A percentile compares a stretch with the other conserved stretches of the same genome.
These are phyloP conservation scores for Suaeda aralocaspica DNA, from an alignment of 148 eudicot genomes.

Conservation along the genomic window DNA sequence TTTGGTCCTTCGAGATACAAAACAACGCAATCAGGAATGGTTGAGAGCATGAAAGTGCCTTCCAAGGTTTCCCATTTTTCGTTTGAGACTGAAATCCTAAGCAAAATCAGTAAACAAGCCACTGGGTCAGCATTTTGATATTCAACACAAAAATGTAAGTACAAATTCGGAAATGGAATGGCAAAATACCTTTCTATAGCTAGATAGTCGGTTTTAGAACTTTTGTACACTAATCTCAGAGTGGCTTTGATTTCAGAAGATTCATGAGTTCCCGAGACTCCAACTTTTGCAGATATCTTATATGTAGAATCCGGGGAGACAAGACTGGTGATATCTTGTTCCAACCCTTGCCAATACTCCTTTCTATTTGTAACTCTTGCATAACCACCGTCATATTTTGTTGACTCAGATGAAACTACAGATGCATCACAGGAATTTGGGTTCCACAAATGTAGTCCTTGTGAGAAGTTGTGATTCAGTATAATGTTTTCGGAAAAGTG, in stretches of 20 bases:
- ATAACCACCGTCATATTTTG: conserved; percentile 33
- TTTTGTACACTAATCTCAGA: conserved; percentile 44
- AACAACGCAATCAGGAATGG: conserved; percentile 46
- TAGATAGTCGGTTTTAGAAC: conserved; percentile 42
- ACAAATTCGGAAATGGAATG: background rate
- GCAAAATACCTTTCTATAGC: conserved; percentile 48
- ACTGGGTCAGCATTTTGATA: conserved; percentile 5
- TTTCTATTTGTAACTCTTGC: conserved; percentile 59
- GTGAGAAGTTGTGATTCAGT: conserved; percentile 71
- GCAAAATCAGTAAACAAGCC: background rate
- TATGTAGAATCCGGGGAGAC: conserved; percentile 47
- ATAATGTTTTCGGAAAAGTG: conserved; percentile 42
- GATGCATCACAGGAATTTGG: conserved; percentile 64
- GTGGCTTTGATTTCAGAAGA: conserved; percentile 53
- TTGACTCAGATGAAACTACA: conserved; percentile 44
- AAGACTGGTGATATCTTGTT: conserved; percentile 70
- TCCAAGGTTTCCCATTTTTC: conserved; percentile 59
- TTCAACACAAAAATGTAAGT: background rate
- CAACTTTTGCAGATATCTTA: conserved; percentile 58
- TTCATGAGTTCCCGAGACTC: conserved; percentile 46
- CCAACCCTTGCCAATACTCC: conserved; percentile 73
- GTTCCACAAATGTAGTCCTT: conserved; percentile 70
- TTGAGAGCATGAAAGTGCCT: conserved; percentile 57
- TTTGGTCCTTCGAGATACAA: conserved; percentile 84
- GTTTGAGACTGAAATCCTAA: conserved; percentile 48